phyloP scores from a whole-genome alignment of 768 basidiomycete genomes.

The Terana coerulea region DNA sequence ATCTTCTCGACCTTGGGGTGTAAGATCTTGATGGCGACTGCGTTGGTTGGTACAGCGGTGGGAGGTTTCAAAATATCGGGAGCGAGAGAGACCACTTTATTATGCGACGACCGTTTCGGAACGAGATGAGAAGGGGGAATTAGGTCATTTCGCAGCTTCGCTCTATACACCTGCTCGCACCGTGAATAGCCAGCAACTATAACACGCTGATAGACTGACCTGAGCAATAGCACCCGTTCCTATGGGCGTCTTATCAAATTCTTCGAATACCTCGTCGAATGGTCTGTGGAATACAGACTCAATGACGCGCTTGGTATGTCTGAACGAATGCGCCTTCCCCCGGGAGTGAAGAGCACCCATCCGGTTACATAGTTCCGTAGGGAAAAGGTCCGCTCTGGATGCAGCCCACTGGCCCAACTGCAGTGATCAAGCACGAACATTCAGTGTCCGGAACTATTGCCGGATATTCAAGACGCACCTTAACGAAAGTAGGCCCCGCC shows the following conservation, averaged over 20 bases:
- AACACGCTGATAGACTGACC: conserved; percentile 29
- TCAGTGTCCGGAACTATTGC: neutral
- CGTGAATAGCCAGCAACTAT: neutral
- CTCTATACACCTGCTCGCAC: conserved; percentile 72
- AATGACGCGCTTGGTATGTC: conserved; percentile 77
- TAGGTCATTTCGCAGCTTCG: conserved; percentile 77
- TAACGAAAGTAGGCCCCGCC: conserved; percentile 96
- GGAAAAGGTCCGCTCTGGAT: conserved; percentile 91
- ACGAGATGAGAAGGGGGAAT: conserved; percentile 82
- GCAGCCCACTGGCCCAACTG: conserved; percentile 99
- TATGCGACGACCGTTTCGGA: conserved; percentile 59
- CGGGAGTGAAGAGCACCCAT: conserved; percentile 87
- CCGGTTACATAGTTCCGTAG: conserved; percentile 75
- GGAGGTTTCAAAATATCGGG: conserved; percentile 47
- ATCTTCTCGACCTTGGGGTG: conserved; percentile 83
- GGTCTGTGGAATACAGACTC: conserved; percentile 78
- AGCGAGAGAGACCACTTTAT: conserved; percentile 46
- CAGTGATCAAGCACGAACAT: neutral
- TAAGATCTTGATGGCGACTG: conserved; percentile 94
- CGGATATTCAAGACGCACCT: conserved; percentile 45
- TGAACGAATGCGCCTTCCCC: conserved; percentile 74
- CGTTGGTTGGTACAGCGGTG: conserved; percentile 73
- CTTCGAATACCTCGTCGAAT: conserved; percentile 87
- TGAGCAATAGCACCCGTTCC: conserved; percentile 99
- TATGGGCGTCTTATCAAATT: conserved; percentile 83